A percentile compares a stretch with the other conserved stretches of the same genome.
These are phyloP conservation scores for Marvania coccoides DNA, from an alignment of 139 green algal genomes.

Conservation along the genomic window DNA sequence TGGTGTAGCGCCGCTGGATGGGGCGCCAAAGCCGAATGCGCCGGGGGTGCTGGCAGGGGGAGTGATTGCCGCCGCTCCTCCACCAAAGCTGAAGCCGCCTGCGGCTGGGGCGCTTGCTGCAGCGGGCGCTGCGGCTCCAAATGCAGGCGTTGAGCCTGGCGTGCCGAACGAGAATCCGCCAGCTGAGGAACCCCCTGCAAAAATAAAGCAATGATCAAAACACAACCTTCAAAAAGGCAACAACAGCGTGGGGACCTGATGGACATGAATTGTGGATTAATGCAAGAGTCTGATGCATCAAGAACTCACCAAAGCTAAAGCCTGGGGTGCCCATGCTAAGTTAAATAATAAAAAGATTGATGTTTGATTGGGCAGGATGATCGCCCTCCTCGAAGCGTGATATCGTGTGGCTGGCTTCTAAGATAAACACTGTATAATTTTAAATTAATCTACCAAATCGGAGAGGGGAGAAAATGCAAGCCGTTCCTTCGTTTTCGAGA, in stretches of 20 bases:
- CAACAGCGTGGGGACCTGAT: background rate
- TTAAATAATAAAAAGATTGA: background rate
- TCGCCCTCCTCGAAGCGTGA: too few species aligned
- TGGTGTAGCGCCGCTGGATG: too few species aligned
- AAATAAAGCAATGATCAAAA: too few species aligned
- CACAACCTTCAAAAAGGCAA: too few species aligned
- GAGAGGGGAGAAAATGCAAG: too few species aligned
- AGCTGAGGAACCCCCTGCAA: background rate
- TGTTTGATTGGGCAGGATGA: background rate
- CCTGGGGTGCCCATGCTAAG: background rate
- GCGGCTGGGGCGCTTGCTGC: background rate
- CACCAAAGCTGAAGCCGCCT: slow-evolving; percentile 6
- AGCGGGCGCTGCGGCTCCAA: too few species aligned
- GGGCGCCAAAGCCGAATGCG: slow-evolving; percentile 5
- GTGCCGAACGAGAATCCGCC: background rate
- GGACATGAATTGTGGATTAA: background rate
- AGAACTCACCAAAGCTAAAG: slow-evolving; percentile 9
- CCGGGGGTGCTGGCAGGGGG: background rate
- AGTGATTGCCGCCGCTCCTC: background rate
- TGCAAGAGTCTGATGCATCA: background rate
- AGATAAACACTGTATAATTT: too few species aligned
- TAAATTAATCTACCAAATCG: too few species aligned
- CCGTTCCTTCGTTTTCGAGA: background rate
- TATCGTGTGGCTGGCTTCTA: too few species aligned
- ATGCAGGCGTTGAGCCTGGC: background rate